These are phyloP conservation scores for Phylloboletellus chloephorus DNA, from an alignment of 1,284 basidiomycete genomes.

Conservation along the genomic window DNA sequence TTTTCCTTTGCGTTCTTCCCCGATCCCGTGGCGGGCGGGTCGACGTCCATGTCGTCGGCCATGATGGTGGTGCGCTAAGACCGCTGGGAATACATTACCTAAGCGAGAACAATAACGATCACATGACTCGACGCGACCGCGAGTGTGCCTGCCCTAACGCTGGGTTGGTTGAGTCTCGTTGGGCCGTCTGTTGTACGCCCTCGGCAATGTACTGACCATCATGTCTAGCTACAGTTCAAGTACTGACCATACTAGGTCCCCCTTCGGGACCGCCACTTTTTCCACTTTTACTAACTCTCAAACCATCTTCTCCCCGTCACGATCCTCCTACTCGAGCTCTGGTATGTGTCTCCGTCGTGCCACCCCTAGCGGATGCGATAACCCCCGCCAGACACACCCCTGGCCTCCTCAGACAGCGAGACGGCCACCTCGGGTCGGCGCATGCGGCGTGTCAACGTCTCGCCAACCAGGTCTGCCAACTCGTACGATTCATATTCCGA, in stretches of 20 bases:
- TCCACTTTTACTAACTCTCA: conserved; percentile 42
- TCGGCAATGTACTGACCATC: conserved; percentile 28
- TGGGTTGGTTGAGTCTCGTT: conserved; percentile 27
- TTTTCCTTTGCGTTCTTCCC: conserved; percentile 41
- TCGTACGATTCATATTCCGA: conserved; percentile 37
- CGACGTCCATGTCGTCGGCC: conserved; percentile 82
- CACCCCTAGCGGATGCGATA: conserved; percentile 5
- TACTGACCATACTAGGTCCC: conserved; percentile 40
- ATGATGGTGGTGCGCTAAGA: conserved; percentile 32
- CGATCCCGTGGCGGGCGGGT: conserved; percentile 43
- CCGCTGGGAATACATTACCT: conserved; percentile 14
- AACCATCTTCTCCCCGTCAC: conserved; percentile 41
- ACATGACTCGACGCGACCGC: conserved; percentile 33
- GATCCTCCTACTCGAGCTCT: conserved; percentile 38
- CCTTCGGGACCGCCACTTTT: conserved; percentile 48
- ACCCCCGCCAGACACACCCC: conserved; percentile 27
- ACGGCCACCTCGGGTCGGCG: conserved; percentile 32
- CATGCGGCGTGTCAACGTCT: conserved; percentile 40
- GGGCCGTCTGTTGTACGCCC: conserved; percentile 6
- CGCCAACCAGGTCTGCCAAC: conserved; percentile 34
- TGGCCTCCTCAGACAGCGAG: conserved; percentile 38
- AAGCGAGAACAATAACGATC: conserved; percentile 15
- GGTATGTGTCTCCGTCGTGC: conserved; percentile 21
- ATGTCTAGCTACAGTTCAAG: conserved; percentile 35
- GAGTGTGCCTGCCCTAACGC: conserved; percentile 33